phyloP scores from a whole-genome alignment of 257 asterid genomes.

The Nicotiana paniculata region DNA sequence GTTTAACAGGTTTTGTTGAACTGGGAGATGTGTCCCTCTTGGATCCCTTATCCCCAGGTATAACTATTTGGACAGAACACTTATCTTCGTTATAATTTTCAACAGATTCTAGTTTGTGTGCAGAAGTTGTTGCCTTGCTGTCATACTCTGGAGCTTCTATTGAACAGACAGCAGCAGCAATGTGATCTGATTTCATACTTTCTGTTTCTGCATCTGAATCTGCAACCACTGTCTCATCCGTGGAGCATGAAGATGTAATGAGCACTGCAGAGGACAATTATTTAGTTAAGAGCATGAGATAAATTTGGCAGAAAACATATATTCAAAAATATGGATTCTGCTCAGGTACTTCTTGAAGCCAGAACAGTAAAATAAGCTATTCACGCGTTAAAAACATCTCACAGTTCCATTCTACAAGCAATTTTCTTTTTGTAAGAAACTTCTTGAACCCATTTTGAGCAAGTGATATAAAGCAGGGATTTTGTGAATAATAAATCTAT shows the following conservation, averaged over 20 bases:
- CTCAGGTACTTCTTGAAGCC: neutral
- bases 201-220: constrained; percentile 87
- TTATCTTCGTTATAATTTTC: constrained; percentile 32
- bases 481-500: neutral
- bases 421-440: neutral
- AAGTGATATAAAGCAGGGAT: neutral
- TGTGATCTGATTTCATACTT: constrained; percentile 50
- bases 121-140: constrained; percentile 17
- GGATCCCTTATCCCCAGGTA: constrained; percentile 22
- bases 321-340: neutral
- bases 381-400: neutral
- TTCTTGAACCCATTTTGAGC: neutral
- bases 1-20: neutral
- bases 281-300: neutral
- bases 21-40: constrained; percentile 5
- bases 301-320: neutral
- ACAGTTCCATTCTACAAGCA: neutral
- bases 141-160: constrained; percentile 45
- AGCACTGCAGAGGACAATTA: constrained; percentile 45
- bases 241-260: constrained; percentile 89
- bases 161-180: constrained; percentile 29
- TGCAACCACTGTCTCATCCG: constrained; percentile 93
- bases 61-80: constrained; percentile 7
- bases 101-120: constrained; percentile 29
- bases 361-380: neutral